These are phyloP conservation scores for Pistacia integerrima DNA, from an alignment of 345 rosid genomes.

Conservation along the genomic window DNA sequence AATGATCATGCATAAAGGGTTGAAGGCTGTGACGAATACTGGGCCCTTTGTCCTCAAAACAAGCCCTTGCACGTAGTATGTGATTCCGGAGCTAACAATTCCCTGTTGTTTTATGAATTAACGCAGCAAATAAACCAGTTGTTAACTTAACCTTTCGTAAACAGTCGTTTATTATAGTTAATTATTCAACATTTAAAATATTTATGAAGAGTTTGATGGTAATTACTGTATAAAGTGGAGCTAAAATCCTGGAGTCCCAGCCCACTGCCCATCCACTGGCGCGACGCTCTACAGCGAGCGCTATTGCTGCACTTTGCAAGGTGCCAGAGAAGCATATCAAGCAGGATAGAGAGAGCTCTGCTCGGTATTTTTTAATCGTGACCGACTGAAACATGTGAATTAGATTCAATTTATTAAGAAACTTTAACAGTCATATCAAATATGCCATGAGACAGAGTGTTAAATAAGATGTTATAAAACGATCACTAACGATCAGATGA, in stretches of 20 bases:
- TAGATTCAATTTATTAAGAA: background rate
- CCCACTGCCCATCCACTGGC: conserved; percentile 64
- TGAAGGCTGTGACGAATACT: conserved; percentile 77
- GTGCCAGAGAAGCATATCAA: conserved; percentile 72
- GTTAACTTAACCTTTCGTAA: too few relatives aligned
- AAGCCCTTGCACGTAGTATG: conserved; percentile 75
- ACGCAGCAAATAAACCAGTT: too few relatives aligned
- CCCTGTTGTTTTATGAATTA: conserved; percentile 36
- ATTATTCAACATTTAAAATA: background rate
- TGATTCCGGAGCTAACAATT: conserved; percentile 63
- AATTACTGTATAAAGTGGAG: conserved; percentile 58
- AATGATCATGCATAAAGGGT: conserved; percentile 77
- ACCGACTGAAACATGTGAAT: conserved; percentile 41
- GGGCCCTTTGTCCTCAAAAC: conserved; percentile 78
- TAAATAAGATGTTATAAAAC: too few relatives aligned
- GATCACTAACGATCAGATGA: too few relatives aligned
- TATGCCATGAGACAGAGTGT: too few relatives aligned
- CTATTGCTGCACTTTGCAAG: conserved; percentile 51
- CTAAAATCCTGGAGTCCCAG: conserved; percentile 70
- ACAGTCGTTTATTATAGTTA: background rate
- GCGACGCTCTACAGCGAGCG: conserved; percentile 48
- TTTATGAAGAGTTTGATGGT: background rate
- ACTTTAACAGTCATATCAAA: too few relatives aligned
- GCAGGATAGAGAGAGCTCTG: conserved; percentile 59
- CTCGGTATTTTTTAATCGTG: conserved; percentile 63